Conservation (phyloP, 106 monocot species). For the Alisma plantagoaquatica region DNA sequence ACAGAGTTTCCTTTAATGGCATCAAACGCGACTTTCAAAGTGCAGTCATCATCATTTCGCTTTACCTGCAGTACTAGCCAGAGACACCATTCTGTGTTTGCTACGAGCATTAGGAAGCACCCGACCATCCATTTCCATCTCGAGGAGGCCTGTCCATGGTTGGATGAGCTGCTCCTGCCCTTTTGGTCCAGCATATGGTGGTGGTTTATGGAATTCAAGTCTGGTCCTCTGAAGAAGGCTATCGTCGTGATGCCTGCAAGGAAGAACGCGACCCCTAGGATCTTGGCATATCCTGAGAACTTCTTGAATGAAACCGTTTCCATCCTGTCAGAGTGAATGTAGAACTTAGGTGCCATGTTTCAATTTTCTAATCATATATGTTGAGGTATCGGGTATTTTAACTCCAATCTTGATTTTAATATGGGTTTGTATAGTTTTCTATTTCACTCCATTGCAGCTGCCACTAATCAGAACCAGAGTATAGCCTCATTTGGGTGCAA, state of each 20-base stretch:
- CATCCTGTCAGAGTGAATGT: slow-evolving; percentile 3
- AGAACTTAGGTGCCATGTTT: background rate
- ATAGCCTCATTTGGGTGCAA: background rate
- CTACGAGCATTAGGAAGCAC: slow-evolving; percentile 13
- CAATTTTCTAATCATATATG: background rate
- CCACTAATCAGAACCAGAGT: background rate
- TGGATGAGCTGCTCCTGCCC: background rate
- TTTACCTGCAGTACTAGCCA: slow-evolving; percentile 23
- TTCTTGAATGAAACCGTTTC: slow-evolving; percentile 13
- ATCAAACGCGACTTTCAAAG: too few relatives aligned
- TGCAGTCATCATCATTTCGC: too few relatives aligned
- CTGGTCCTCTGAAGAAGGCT: slow-evolving; percentile 13
- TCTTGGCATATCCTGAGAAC: slow-evolving; percentile 5
- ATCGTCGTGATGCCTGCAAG: slow-evolving; percentile 2
- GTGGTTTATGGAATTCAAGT: slow-evolving; percentile 10
- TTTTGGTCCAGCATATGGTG: slow-evolving; percentile 12
- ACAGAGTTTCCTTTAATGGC: slow-evolving; percentile 8
- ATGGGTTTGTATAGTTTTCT: background rate
- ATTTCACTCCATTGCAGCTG: background rate
- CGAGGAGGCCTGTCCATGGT: background rate
- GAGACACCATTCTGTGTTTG: slow-evolving; percentile 14
- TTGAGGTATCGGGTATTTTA: background rate
- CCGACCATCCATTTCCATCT: slow-evolving; percentile 10
- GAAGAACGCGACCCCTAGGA: slow-evolving; percentile 9
- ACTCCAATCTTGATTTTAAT: background rate